A percentile compares a stretch with the other conserved stretches of the same genome.
phyloP scores from a whole-genome alignment of 2,329 filamentous ascomycete genomes.

The Colletotrichum limetticola region DNA sequence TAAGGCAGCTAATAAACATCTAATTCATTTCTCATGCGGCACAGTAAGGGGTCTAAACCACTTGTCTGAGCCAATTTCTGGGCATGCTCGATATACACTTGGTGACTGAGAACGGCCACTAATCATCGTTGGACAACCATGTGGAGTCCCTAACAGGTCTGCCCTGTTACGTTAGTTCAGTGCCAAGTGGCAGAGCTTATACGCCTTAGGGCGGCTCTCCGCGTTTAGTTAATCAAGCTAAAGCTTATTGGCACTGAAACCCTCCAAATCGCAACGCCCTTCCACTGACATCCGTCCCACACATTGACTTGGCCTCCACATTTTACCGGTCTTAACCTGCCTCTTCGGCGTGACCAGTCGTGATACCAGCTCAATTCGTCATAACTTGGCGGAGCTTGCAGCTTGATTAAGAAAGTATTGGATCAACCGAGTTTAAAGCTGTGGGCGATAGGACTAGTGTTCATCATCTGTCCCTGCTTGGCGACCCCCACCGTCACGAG shows the following conservation, averaged over 20 bases:
- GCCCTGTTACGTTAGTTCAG: background rate
- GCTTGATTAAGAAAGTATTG: background rate
- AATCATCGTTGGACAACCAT: no score
- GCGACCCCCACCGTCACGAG: background rate
- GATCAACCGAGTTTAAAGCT: background rate
- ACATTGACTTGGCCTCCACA: background rate
- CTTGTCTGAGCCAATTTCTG: no score
- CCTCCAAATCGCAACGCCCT: slow-evolving; percentile 14
- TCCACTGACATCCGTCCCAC: slow-evolving; percentile 7
- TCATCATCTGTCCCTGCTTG: background rate
- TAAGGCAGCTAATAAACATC: no score
- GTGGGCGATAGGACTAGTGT: background rate
- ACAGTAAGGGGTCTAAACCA: no score
- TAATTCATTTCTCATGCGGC: no score
- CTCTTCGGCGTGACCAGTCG: background rate
- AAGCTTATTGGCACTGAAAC: background rate
- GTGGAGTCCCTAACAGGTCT: background rate
- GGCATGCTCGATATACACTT: no score
- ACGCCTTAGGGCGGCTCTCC: slow-evolving; percentile 1
- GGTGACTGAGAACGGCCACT: no score
- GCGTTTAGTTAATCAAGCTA: background rate
- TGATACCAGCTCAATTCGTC: background rate
- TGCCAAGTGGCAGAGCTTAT: background rate
- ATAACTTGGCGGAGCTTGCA: background rate
- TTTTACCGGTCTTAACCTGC: background rate